Percentiles rank a stretch among this genome's conserved stretches.
Evolutionary conservation across 768 basidiomycete genomes (phyloP).

Genomic region (Sporobolomyces pararoseus): DNA sequence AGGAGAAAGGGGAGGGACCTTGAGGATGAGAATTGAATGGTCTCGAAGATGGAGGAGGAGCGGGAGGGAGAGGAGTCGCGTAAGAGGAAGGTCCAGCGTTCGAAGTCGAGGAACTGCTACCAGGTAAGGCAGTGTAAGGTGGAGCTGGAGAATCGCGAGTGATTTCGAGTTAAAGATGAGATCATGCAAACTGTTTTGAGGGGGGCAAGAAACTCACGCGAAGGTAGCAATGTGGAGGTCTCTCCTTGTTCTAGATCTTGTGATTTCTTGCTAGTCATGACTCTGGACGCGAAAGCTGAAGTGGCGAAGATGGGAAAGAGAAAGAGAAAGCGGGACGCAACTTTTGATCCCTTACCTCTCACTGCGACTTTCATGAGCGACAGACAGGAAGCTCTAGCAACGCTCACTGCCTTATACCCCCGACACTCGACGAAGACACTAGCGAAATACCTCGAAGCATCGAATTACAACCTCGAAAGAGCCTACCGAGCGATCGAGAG

Average conservation of each 20-base stretch:
- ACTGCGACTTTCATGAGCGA: neutral
- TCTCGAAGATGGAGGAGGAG: too few species aligned
- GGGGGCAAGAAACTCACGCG: neutral
- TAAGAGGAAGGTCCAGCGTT: neutral
- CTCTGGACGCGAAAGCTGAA: too few species aligned
- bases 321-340: neutral
- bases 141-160: constrained; percentile 1
- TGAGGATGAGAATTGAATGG: constrained; percentile 1
- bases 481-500: constrained; percentile 22
- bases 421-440: neutral
- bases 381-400: neutral
- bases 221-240: neutral
- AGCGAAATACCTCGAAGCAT: constrained; percentile 8
- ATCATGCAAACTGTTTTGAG: neutral
- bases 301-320: constrained; percentile 8
- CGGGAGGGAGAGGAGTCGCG: neutral
- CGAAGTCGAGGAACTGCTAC: neutral
- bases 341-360: neutral
- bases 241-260: constrained; percentile 6
- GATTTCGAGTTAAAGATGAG: neutral
- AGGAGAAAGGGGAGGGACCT: constrained; percentile 24
- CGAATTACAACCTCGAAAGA: constrained; percentile 11
- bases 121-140: constrained; percentile 11
- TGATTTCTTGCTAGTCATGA: constrained; percentile 8
- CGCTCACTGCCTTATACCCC: constrained; percentile 12